Evolutionary conservation across 2,329 filamentous ascomycete genomes (phyloP).

Genomic region (Geoglossum cookeanum): DNA sequence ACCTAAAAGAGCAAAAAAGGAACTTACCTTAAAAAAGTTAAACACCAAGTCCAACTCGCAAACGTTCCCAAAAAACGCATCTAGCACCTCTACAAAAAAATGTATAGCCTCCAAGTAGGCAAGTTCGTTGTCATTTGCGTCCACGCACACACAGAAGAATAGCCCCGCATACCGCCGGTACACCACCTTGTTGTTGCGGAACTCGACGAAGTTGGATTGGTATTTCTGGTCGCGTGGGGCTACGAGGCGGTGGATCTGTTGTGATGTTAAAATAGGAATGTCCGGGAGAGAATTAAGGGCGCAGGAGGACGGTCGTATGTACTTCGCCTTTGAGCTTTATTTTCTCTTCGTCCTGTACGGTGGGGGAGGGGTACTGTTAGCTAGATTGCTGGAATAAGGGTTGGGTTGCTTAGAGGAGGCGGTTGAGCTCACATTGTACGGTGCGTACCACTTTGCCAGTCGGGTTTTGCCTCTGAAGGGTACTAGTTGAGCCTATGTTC

Average conservation of each 20-base stretch:
- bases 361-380: not conserved
- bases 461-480: constrained; percentile 80
- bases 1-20: not conserved
- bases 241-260: constrained; percentile 82
- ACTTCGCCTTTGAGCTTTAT: constrained; percentile 97
- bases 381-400: not conserved
- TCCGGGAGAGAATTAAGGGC: too few relatives aligned
- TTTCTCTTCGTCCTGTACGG: constrained; percentile 71
- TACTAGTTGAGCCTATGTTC: not conserved
- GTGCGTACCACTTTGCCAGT: constrained; percentile 96
- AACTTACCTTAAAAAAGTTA: constrained; percentile 46
- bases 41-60: constrained; percentile 86
- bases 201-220: constrained; percentile 98
- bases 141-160: constrained; percentile 98
- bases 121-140: constrained; percentile 96
- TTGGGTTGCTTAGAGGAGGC: not conserved
- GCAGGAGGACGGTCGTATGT: constrained; percentile 7
- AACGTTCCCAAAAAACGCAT: constrained; percentile 97
- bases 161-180: constrained; percentile 94
- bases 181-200: constrained; percentile 85
- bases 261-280: not conserved
- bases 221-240: constrained; percentile 97
- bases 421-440: constrained; percentile 52
- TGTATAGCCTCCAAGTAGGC: constrained; percentile 95
- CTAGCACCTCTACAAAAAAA: constrained; percentile 97